Conservation (phyloP, 169 alveolate genomes). For the Eimeria zaria region DNA sequence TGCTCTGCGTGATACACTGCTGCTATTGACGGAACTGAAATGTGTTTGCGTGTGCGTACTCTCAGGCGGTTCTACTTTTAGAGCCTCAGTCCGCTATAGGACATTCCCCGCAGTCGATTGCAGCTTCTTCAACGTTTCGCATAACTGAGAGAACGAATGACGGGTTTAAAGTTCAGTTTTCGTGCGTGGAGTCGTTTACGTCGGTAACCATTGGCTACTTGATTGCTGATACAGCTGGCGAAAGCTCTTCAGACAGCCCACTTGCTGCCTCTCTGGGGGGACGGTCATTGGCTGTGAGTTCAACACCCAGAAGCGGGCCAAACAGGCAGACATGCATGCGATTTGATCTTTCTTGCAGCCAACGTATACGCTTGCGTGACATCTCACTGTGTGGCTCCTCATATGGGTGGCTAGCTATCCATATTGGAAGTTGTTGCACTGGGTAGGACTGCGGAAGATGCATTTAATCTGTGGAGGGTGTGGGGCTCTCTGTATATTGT, state of each 20-base stretch:
- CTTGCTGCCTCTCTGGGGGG: constrained; percentile 69
- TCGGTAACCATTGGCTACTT: constrained; percentile 58
- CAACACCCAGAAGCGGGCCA: neutral
- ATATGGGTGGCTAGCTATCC: neutral
- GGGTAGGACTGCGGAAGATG: neutral
- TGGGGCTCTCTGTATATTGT: neutral
- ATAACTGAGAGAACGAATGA: neutral
- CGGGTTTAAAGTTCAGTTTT: neutral
- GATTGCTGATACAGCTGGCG: constrained; percentile 19
- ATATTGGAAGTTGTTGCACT: neutral
- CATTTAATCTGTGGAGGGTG: neutral
- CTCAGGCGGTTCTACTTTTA: constrained; percentile 65
- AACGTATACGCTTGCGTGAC: neutral
- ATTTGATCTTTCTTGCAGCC: neutral
- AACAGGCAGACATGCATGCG: neutral
- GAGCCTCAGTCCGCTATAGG: constrained; percentile 53
- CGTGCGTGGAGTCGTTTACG: constrained; percentile 27
- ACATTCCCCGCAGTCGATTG: neutral
- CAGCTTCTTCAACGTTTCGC: constrained; percentile 18
- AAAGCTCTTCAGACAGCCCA: constrained; percentile 36
- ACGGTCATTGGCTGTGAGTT: constrained; percentile 53
- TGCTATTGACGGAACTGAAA: neutral
- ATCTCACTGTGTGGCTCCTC: neutral
- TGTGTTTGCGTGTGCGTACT: neutral
- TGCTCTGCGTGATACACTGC: neutral